phyloP scores from a whole-genome alignment of 2,329 filamentous ascomycete genomes.

The Cordyceps cateniannulata region DNA sequence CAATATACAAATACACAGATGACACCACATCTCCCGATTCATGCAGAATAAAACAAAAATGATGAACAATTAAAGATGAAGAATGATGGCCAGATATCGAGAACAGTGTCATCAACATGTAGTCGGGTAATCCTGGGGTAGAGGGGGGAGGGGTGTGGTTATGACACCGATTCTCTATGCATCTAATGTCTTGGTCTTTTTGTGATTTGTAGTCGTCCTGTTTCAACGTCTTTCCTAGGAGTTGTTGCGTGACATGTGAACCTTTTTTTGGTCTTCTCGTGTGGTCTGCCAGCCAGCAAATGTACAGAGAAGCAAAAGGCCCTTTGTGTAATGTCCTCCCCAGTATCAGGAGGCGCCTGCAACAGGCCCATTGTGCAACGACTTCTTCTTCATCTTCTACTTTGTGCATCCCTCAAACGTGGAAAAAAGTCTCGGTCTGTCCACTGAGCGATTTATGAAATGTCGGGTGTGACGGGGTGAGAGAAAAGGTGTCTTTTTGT shows the following conservation, averaged over 20 bases:
- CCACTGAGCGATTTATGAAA: not conserved
- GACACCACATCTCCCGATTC: not conserved
- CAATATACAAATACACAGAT: constrained; percentile 6
- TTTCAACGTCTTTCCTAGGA: not conserved
- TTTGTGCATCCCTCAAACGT: too few relatives aligned
- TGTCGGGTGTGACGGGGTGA: not conserved
- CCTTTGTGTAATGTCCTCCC: too few relatives aligned
- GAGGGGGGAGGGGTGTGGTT: not conserved
- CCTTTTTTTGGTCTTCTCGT: too few relatives aligned
- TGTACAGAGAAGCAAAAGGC: too few relatives aligned
- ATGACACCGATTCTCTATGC: not conserved
- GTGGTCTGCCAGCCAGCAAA: too few relatives aligned
- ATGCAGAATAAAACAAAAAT: not conserved
- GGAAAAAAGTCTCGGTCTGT: too few relatives aligned
- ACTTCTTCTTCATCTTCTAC: too few relatives aligned
- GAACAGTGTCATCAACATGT: not conserved
- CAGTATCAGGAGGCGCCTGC: too few relatives aligned
- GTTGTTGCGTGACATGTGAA: not conserved
- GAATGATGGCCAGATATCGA: not conserved
- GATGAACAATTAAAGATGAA: too few relatives aligned
- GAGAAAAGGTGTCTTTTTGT: not conserved
- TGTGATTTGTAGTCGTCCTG: not conserved
- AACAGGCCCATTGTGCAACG: too few relatives aligned
- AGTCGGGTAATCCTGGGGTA: not conserved
- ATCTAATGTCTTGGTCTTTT: not conserved